Evolutionary conservation across 495 filamentous ascomycete genomes (phyloP), one percentile per base, ranked within the genome.

Genomic region (Apiosordaria backusii): DNA sequence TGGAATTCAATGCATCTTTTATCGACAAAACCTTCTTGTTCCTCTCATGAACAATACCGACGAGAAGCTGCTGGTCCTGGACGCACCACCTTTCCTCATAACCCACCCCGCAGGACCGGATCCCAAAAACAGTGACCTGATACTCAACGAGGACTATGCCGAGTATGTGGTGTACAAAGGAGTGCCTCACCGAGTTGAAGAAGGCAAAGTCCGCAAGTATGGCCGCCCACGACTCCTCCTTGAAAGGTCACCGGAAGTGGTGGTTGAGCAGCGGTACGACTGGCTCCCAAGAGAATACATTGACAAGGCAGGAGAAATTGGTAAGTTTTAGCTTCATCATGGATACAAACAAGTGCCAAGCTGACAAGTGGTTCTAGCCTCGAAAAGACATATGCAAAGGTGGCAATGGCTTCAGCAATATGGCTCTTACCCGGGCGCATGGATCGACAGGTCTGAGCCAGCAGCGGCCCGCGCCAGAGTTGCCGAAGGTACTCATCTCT

Each of bases 241-340:
- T 5, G 70, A 78, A 61, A 64, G 75, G 9, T 83, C 75, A 19
- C 80, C 80, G 1, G 77, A 81, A 52, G 78, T 79, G 24, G 65
- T 77, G 22, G 64, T 80, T 27, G 64, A 75, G 10, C 22, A 52
- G 25, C 22, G 22, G 40, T 80, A 82, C 50, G 60, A 67, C 2
- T 83, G 79, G 77, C 74, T 83, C 0, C 55, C 71, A 40, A 19
- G 64, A 1, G 73, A 71, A 22, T 64, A 75, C 54, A 70, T 74
- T 45, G 62, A 67, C 7, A 26, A 60, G 54, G 76, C 75, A 18
- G 64, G 65, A 22, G 63, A 70, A n/a, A 22, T 75, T n/a, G 73
- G 80, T 82, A 54, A 74, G 79, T 78, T 9, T 65, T 54, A 13
- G 21, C 50, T 54, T 54, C 1, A 15, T n/a, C 18, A 54, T 22